Base-by-base conservation (phyloP, 805 yeast species). In the Tetrapisispora phaffii region DNA sequence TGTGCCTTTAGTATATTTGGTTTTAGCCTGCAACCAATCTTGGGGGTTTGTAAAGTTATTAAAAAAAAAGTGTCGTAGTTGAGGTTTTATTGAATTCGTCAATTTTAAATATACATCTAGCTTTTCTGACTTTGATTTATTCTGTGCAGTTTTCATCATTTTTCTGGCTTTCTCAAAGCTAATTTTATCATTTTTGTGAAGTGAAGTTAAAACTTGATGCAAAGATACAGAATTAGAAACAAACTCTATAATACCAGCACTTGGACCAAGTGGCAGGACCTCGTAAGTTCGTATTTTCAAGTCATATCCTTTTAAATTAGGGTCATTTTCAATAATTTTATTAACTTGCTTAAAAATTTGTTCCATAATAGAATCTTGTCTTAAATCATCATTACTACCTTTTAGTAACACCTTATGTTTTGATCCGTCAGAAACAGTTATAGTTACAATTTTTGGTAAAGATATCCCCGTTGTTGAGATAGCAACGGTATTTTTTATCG, bases 351-450 rank as follows among this genome's bases (percentile, higher is more conserved):
- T 82, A 62, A 94, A 93, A 1, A 90, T 97, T 59, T 93, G 97
- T 60, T 90, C 94, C 98, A 93, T 94, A 46, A 93, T 86, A 0
- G 95, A 85, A 65, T 93, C 99, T 64, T 94, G 98, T 42, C 97
- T 69, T 43, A 93, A 67, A 64, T 93, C 98, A 65, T 93, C 98
- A 9, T 85, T 74, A 6, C 95, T 88, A 22, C 86, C 86, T 59
- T 93, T 93, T 51, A 89, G 66, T 17, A 93, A 67, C 58, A 82
- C 73, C 45, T 70, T 76, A 47, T 76, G 81, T 0, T 46, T 55
- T 0, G 62, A 50, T 0, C 97, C 97, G 55, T 79, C 74, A 0
- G 80, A 70, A 15, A 80, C 62, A 0, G 39, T 42, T 43, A 85
- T 66, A 1, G 66, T 73, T 42, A 81, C 70, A 42, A 94, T 82